Conservation (phyloP, 352 stramenopile genomes). For the Pythium graminicola region DNA sequence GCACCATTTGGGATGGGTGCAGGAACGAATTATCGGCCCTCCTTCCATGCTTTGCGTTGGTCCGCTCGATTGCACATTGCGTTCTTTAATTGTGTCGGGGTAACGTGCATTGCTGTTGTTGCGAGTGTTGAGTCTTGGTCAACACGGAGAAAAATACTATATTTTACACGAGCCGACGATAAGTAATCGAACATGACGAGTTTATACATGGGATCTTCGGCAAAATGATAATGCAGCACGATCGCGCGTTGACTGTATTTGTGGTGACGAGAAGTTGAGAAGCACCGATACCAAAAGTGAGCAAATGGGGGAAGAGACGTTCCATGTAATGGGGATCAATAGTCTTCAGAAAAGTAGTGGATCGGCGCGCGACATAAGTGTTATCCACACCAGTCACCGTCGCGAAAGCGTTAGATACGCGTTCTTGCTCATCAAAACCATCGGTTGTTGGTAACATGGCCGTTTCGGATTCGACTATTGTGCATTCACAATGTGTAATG, state of each 20-base stretch:
- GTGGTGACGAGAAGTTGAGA: slow-evolving; percentile 2
- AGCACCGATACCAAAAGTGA: slow-evolving; percentile 24
- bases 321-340: slow-evolving; percentile 22
- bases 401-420: slow-evolving; percentile 1
- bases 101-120: slow-evolving; percentile 6
- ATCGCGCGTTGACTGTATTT: slow-evolving; percentile 21
- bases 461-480: slow-evolving; percentile 14
- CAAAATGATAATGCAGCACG: slow-evolving; percentile 24
- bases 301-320: slow-evolving; percentile 15
- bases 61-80: slow-evolving; percentile 10
- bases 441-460: slow-evolving; percentile 17
- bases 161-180: slow-evolving; percentile 13
- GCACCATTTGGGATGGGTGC: neutral
- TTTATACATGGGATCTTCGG: slow-evolving; percentile 24
- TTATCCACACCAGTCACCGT: neutral
- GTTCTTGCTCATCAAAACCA: slow-evolving; percentile 1
- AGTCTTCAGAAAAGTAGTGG: slow-evolving; percentile 12
- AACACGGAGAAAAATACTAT: slow-evolving; percentile 18
- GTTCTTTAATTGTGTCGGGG: slow-evolving; percentile 7
- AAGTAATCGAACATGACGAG: slow-evolving; percentile 26
- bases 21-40: neutral
- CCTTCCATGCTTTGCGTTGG: slow-evolving; percentile 9
- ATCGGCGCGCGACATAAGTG: slow-evolving; percentile 9
- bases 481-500: neutral
- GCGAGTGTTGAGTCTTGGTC: slow-evolving; percentile 14